Evolutionary conservation across 2,329 filamentous ascomycete species (phyloP).

Genomic region (Colletotrichum eleusines): DNA sequence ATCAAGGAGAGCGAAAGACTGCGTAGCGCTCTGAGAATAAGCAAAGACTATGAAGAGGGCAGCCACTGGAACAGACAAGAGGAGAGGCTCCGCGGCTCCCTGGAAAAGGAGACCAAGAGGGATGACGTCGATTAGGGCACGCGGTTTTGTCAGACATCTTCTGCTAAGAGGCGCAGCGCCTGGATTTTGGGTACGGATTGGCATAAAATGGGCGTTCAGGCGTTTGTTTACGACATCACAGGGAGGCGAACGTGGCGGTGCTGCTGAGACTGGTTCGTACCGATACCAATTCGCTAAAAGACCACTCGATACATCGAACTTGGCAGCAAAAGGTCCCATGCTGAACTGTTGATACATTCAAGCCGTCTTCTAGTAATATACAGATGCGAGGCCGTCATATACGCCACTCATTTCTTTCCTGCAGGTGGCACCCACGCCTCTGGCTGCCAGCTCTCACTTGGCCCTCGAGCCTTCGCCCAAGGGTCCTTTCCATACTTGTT

Average conservation of each 20-base stretch:
- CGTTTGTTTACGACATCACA: constrained; percentile 18
- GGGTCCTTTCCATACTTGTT: constrained; percentile 58
- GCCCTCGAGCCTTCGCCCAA: constrained; percentile 67
- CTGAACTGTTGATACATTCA: constrained; percentile 28
- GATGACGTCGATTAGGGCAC: constrained; percentile 39
- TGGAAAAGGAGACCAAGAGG: constrained; percentile 54
- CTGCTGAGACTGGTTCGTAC: background rate
- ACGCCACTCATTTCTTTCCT: constrained; percentile 47
- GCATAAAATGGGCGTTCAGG: constrained; percentile 28
- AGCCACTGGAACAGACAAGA: constrained; percentile 88
- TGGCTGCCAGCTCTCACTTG: constrained; percentile 77
- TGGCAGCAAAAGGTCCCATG: background rate
- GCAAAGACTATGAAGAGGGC: constrained; percentile 86
- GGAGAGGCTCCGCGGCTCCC: constrained; percentile 67
- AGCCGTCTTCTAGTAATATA: constrained; percentile 33
- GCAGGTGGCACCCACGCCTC: constrained; percentile 68
- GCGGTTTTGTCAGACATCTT: background rate
- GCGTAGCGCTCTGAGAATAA: constrained; percentile 87
- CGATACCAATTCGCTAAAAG: background rate
- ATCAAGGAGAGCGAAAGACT: constrained; percentile 94
- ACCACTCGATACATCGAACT: background rate
- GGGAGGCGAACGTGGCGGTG: background rate
- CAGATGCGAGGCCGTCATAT: background rate
- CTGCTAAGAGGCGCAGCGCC: background rate
- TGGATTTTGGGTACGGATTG: constrained; percentile 6